These are phyloP conservation scores for Yamadazyma pseudoaaseri DNA, from an alignment of 1,139 yeast species.

Conservation along the genomic window DNA sequence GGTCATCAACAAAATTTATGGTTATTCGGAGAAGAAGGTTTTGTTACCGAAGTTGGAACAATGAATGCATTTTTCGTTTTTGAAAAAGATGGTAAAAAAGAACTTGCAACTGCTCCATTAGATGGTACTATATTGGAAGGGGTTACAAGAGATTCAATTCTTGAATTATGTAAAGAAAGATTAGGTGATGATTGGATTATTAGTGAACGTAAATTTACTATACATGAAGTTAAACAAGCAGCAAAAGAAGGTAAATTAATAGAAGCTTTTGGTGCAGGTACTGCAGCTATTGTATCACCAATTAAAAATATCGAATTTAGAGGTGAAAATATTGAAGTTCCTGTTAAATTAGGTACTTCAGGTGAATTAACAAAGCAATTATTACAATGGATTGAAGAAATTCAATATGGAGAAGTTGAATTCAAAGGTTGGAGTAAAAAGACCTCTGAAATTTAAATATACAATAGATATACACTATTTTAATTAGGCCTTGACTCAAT, in stretches of 20 bases:
- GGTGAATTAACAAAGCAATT: conserved; percentile 79
- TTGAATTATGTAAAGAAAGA: conserved; percentile 71
- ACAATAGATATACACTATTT: background rate
- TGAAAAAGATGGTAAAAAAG: conserved; percentile 76
- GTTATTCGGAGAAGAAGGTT: conserved; percentile 89
- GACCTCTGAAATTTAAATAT: conserved; percentile 22
- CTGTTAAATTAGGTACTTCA: conserved; percentile 74
- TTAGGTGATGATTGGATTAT: conserved; percentile 77
- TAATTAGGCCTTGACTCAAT: conserved; percentile 15
- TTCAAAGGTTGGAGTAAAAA: conserved; percentile 63
- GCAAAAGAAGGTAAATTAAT: conserved; percentile 78
- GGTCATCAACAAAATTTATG: conserved; percentile 96
- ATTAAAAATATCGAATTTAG: conserved; percentile 82
- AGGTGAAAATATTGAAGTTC: conserved; percentile 70
- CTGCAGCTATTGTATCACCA: conserved; percentile 96
- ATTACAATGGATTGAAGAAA: conserved; percentile 79
- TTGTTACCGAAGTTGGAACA: conserved; percentile 95
- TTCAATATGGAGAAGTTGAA: conserved; percentile 83
- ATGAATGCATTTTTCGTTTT: conserved; percentile 93
- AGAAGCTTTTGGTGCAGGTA: conserved; percentile 96
- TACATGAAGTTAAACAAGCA: conserved; percentile 74
- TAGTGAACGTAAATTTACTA: conserved; percentile 79
- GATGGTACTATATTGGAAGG: conserved; percentile 98
- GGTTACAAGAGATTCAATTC: conserved; percentile 89
- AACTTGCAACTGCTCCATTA: conserved; percentile 91